A percentile compares a stretch with the other conserved stretches of the same genome.
phyloP scores from a whole-genome alignment of 257 asterid species.

The Solanum okadae region DNA sequence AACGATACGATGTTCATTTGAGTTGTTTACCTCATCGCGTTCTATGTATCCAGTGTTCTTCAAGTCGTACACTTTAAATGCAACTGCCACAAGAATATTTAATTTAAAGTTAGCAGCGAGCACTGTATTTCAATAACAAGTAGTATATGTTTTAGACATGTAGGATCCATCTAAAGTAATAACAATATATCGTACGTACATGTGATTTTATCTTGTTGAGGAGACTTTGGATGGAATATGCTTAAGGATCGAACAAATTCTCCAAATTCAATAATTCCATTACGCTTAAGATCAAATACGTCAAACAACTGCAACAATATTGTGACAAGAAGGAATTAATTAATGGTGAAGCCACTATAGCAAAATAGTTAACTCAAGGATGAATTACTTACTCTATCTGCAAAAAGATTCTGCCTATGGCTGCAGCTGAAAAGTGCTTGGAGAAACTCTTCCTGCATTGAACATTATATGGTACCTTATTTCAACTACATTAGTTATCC shows the following conservation, averaged over 20 bases:
- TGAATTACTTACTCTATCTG: slow-evolving; percentile 47
- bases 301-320: slow-evolving; percentile 46
- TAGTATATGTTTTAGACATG: not conserved
- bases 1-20: not conserved
- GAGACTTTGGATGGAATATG: slow-evolving; percentile 52
- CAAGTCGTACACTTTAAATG: slow-evolving; percentile 52
- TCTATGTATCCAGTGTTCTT: slow-evolving; percentile 54
- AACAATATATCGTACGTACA: slow-evolving; percentile 12
- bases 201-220: slow-evolving; percentile 32
- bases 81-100: slow-evolving; percentile 32
- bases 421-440: slow-evolving; percentile 56
- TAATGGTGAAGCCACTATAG: not conserved
- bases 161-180: not conserved
- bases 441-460: slow-evolving; percentile 73
- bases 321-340: not conserved
- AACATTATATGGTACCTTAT: not conserved
- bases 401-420: slow-evolving; percentile 44
- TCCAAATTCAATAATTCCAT: slow-evolving; percentile 69
- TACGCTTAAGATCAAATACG: slow-evolving; percentile 52
- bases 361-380: not conserved
- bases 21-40: slow-evolving; percentile 52
- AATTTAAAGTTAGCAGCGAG: not conserved
- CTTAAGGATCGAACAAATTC: slow-evolving; percentile 64
- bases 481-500: not conserved
- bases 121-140: not conserved